These are phyloP conservation scores for Solioccasus polychromus DNA, from an alignment of 768 basidiomycete genomes.

Conservation along the genomic window DNA sequence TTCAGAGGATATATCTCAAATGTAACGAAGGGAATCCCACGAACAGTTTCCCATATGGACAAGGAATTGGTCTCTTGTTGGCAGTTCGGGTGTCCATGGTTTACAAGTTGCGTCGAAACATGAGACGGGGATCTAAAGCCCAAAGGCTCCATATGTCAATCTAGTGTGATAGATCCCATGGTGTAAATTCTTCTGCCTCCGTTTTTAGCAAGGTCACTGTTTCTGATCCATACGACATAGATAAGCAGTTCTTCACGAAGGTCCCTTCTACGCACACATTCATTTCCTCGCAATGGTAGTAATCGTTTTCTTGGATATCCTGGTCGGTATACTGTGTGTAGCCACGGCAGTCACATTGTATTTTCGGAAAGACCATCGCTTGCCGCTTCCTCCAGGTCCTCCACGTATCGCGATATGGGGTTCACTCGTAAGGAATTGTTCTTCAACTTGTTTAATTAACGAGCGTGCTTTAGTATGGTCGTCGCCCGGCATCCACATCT, in stretches of 20 bases:
- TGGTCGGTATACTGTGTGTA: not conserved
- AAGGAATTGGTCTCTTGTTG: not conserved
- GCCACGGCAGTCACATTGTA: not conserved
- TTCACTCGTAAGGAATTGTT: constrained; percentile 1
- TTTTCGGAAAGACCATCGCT: not conserved
- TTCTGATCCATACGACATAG: not conserved
- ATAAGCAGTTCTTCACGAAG: not conserved
- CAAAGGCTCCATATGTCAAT: not conserved
- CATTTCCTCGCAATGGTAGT: not conserved
- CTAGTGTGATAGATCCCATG: not conserved
- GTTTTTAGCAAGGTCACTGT: too few relatives aligned
- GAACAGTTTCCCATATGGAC: not conserved
- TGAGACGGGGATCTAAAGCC: not conserved
- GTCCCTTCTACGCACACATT: not conserved
- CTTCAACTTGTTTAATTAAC: not conserved
- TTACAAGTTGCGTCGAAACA: too few relatives aligned
- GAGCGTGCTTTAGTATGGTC: not conserved
- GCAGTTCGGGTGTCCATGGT: too few relatives aligned
- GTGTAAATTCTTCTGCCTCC: not conserved
- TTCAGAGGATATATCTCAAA: not conserved
- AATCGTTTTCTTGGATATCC: not conserved
- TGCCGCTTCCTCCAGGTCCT: constrained; percentile 5
- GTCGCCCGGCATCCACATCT: constrained; percentile 16
- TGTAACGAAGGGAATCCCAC: not conserved
- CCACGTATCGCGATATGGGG: constrained; percentile 1